Conservation (phyloP, 441 rosid genomes). For the Pelargonium australe region DNA sequence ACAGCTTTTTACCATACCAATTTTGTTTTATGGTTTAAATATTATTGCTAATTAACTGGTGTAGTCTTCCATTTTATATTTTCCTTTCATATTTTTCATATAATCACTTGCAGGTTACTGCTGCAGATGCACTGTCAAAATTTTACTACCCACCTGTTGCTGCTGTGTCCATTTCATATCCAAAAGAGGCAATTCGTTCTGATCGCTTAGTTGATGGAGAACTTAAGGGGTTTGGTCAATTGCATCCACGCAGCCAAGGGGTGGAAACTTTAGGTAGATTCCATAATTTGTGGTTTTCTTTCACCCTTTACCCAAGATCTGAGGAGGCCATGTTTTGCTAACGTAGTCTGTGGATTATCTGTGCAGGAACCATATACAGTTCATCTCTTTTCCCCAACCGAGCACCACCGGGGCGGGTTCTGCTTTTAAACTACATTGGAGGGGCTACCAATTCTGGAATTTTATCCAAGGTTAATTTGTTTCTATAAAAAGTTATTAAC, state of each 20-base stretch:
- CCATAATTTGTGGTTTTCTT: slow-evolving; percentile 8
- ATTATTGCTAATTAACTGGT: not conserved
- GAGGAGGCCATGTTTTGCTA: slow-evolving; percentile 1
- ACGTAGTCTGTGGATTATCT: slow-evolving; percentile 4
- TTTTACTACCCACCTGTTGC: slow-evolving; percentile 95
- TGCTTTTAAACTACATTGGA: slow-evolving; percentile 77
- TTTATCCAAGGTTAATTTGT: slow-evolving; percentile 45
- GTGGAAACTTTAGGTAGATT: slow-evolving; percentile 82
- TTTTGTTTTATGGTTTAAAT: not conserved
- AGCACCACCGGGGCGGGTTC: slow-evolving; percentile 64
- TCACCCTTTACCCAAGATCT: slow-evolving; percentile 1
- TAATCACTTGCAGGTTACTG: slow-evolving; percentile 43
- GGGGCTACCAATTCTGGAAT: slow-evolving; percentile 74
- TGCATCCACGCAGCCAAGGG: slow-evolving; percentile 97
- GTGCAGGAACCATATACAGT: slow-evolving; percentile 71
- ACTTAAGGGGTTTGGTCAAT: slow-evolving; percentile 89
- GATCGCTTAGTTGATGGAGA: slow-evolving; percentile 79
- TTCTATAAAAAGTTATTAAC: not conserved
- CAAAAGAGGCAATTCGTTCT: slow-evolving; percentile 68
- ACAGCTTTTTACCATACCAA: not conserved
- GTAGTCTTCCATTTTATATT: not conserved
- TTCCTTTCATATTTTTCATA: slow-evolving; percentile 6
- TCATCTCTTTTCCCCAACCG: slow-evolving; percentile 83
- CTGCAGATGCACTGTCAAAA: slow-evolving; percentile 76
- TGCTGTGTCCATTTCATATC: slow-evolving; percentile 82